Evolutionary conservation across 192 early-diverging fungal species (phyloP), one percentile per base, ranked within the genome.

Genomic region (Podochytrium sp.): DNA sequence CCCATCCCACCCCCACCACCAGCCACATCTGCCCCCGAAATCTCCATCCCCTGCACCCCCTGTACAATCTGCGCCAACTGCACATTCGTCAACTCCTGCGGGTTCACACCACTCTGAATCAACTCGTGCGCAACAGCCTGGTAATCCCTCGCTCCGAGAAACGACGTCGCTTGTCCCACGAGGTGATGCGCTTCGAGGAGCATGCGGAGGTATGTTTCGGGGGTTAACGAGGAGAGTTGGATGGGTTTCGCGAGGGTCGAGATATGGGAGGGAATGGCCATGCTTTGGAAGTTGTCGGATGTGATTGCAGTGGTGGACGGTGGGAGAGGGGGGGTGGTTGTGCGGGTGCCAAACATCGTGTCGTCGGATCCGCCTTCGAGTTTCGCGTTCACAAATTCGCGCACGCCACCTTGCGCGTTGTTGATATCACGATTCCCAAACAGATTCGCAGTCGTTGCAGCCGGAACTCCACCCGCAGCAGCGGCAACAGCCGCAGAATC

Each of bases 161-260:
- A 69, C 10, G 64, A 41, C 38, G 66, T 63, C 7, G 74, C 74
- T 30, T 66, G 51, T 16, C 41, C 43, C 5, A 75, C 74, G 20
- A 75, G 65, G 20, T 75, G 63, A 50, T 75, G 74, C 32, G 74
- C 74, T 27, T 67, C 63, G 16, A 75, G 16, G 3, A 75, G 65
- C 55, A 39, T 55, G 38, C 29, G 29, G 20, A 67, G 51, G 35
- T 75, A 65, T 27, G 56, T 38, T 35, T 75, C 74, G 18, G 74
- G 74, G 14, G 74, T 75, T 3, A 75, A 35, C 7, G 64, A 34
- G 10, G 34, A n/a, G 16, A 74, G 18, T 20, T 52, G 29, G 37
- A 75, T 67, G 29, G 74, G 74, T 38, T 65, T 7, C 35, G 55
- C 64, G 7, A 75, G 55, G 16, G 66, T 37, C 14, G 30, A 25